Evolutionary conservation across 208 protist species (phyloP).

Genomic region (Porcisia deanei): DNA sequence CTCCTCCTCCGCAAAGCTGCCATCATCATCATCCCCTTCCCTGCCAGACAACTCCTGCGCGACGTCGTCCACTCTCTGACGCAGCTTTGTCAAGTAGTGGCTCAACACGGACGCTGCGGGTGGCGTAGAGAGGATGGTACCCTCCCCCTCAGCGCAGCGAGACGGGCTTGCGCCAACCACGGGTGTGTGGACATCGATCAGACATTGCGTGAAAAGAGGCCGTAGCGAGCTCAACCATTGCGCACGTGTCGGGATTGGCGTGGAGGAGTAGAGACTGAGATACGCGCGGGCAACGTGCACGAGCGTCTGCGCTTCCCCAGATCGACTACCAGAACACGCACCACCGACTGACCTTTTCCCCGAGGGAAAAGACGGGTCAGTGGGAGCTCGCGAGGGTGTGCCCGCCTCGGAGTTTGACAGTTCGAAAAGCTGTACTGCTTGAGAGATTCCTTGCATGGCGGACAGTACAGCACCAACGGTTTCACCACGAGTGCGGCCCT

Average conservation of each 20-base stretch:
- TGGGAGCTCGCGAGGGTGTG: not conserved
- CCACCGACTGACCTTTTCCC: not conserved
- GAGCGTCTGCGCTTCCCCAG: slow-evolving; percentile 23
- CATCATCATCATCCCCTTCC: slow-evolving; percentile 40
- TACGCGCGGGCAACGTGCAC: slow-evolving; percentile 32
- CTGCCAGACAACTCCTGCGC: not conserved
- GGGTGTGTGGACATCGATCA: not conserved
- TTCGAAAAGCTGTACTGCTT: slow-evolving; percentile 15
- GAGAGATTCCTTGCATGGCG: slow-evolving; percentile 44
- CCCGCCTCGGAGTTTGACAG: not conserved
- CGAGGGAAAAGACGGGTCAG: not conserved
- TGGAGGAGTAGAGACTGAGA: slow-evolving; percentile 41
- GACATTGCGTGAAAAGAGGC: not conserved
- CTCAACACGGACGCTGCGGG: slow-evolving; percentile 5
- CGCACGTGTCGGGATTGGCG: slow-evolving; percentile 48
- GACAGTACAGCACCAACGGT: slow-evolving; percentile 39
- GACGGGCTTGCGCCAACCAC: not conserved
- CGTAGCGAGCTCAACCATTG: slow-evolving; percentile 37
- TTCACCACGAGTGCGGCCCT: slow-evolving; percentile 46
- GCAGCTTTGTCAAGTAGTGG: slow-evolving; percentile 19
- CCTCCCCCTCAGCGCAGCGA: not conserved
- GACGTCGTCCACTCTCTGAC: not conserved
- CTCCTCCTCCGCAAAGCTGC: slow-evolving; percentile 48
- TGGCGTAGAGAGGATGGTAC: not conserved
- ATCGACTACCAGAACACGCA: not conserved